Base-by-base conservation (phyloP, 1,139 yeast species). In the Yamadazyma siamensis region DNA sequence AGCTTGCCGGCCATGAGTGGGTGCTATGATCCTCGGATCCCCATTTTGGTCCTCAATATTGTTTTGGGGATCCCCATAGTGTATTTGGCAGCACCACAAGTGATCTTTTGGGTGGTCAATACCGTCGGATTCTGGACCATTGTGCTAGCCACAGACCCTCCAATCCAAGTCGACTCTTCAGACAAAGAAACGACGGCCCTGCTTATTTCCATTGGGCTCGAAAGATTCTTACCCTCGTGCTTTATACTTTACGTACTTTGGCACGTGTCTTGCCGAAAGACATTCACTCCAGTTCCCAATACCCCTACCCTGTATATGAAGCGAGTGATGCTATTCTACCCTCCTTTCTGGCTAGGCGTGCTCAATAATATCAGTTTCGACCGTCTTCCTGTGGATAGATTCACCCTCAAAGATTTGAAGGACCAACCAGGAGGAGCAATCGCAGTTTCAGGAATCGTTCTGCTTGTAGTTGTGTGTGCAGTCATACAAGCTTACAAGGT, bases 71-170 rank as follows among this genome's bases (percentile, higher is more conserved):
- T 73, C 25, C 81, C 94, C 21, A 52, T 85, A 25, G 74, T 77
- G 43, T 73, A 68, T 52, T 47, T 80, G 27, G 71, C 68, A 11
- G 64, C 72, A 21, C 80, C 89, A 0, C 51, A 65, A 0, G 61
- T 73, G 3, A 71, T 78, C 5, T 85, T 66, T 49, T 82, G 91
- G 87, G 65, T 75, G 1, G 53, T 75, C 12, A 65, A 71, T 25
- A 49, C 77, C 2, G 75, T 77, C n/a, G 95, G 94, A 0, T 88
- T 83, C 56, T 86, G 96, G 95, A 84, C 94, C 0, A 76, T 89
- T 23, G 61, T 80, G 2, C 54, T 89, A 21, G 82, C 87, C 0
- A 71, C 94, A 10, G 96, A 91, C 46, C 96, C 96, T 1, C 96
- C 96, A 0, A 39, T 74, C 6, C 49, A 60, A 3, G 75, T 75